Evolutionary conservation across 305 asterid species (phyloP).

Genomic region (Solanum hybrid): DNA sequence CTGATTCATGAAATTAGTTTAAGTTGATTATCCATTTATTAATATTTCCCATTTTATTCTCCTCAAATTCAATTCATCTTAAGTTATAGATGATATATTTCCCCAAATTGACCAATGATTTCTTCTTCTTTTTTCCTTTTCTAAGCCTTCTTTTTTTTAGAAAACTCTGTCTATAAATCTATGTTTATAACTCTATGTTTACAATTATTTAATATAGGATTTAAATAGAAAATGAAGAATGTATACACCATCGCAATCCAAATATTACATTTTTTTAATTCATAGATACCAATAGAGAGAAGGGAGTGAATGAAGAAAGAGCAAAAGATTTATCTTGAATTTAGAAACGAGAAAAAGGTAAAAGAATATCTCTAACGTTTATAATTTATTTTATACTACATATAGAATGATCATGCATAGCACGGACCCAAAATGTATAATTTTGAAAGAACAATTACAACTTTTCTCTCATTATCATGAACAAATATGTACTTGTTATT

Average conservation of each 20-base stretch:
- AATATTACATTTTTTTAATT: background rate
- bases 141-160: background rate
- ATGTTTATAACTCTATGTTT: background rate
- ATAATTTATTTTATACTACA: background rate
- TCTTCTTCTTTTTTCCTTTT: background rate
- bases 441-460: background rate
- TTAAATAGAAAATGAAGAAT: background rate
- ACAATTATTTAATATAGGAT: background rate
- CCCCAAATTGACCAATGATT: background rate
- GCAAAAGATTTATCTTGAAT: background rate
- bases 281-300: background rate
- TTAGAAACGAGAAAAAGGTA: background rate
- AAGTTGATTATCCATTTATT: background rate
- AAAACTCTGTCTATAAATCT: background rate
- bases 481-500: background rate
- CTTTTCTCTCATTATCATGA: background rate
- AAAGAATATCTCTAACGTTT: background rate
- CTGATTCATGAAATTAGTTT: background rate
- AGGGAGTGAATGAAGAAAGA: background rate
- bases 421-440: background rate
- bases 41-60: background rate
- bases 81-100: background rate
- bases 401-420: background rate
- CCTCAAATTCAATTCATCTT: background rate
- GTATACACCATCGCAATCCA: background rate